Conservation (phyloP, 140 eudicot genomes). For the Anethum foeniculum region DNA sequence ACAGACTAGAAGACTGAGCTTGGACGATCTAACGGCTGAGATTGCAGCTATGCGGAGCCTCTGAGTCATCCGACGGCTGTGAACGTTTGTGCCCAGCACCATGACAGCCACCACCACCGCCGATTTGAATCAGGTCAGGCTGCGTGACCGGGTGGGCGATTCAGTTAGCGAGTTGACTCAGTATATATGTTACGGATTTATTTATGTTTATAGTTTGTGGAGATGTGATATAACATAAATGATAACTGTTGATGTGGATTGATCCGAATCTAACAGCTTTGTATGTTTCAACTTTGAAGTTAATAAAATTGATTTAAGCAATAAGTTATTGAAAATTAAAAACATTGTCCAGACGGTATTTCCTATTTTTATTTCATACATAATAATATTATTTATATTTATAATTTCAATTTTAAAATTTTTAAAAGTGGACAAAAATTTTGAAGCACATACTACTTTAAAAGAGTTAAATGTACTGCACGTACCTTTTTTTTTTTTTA, state of each 20-base stretch:
- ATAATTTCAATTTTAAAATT: no score
- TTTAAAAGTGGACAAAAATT: no score
- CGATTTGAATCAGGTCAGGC: neutral
- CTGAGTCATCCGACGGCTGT: slow-evolving; percentile 56
- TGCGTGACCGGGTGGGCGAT: neutral
- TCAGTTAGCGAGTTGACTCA: neutral
- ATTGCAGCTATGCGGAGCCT: slow-evolving; percentile 55
- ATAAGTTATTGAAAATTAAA: no score
- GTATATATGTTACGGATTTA: neutral
- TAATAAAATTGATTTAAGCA: no score
- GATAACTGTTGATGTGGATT: neutral
- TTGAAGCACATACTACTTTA: no score
- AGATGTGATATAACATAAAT: neutral
- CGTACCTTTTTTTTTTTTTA: no score
- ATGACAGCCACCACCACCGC: slow-evolving; percentile 1
- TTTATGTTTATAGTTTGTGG: neutral
- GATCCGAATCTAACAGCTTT: neutral
- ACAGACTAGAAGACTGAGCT: slow-evolving; percentile 49
- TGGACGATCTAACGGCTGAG: slow-evolving; percentile 59
- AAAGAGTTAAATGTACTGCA: no score
- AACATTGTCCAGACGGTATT: no score
- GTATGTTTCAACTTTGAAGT: no score
- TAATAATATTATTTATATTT: no score
- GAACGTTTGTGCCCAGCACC: slow-evolving; percentile 36
- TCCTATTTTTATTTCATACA: no score